Evolutionary conservation across 768 basidiomycete genomes (phyloP), one percentile per base, ranked within the genome.

Genomic region (Asterophora lycoperdoides): DNA sequence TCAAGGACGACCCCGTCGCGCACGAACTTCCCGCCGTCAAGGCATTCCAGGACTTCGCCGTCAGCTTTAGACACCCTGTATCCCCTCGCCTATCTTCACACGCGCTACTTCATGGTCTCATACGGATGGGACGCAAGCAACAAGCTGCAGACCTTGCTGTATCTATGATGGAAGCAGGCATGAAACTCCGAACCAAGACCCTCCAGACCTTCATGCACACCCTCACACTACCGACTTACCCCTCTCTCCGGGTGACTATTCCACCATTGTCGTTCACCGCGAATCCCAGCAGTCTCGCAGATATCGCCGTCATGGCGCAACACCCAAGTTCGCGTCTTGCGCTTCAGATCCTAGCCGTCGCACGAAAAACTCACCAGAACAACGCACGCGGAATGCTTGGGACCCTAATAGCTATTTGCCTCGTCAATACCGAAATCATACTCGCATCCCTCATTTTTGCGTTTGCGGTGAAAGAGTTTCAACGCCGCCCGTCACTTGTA

Each of bases 351-450:
- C 61, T 88, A 19, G 57, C 67, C 36, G 63, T 69, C 3, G 84
- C 84, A 0, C 74, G 78, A n/a, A 63, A 71, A 35, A 74, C 76
- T 37, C 72, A 79, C 23, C 78, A 79, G 43, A 68, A 73, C 26
- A 76, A 83, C 37, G 78, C 80, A 1, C 65, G 76, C n/a, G 67
- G 70, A 26, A 80, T 87, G 72, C 87, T 81, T 59, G 74, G 75
- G 44, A 70, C 72, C 1, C 64, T 89, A 41, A 71, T 90, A 54
- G 69, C 76, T 3, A 74, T 83, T 8, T 86, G 83, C 48, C 68
- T 92, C 15, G 61, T 89, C 33, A 87, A 91, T 42, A 86, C 87
- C 19, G 89, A 92, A 60, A 81, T 92, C 41, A 74, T 91, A 34
- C 72, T 86, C n/a, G 88, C 79, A 0, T 83, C 84, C 1, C 65